Evolutionary conservation across 345 rosid genomes (phyloP), one percentile per base, ranked within the genome.

Genomic region (Draba incana): DNA sequence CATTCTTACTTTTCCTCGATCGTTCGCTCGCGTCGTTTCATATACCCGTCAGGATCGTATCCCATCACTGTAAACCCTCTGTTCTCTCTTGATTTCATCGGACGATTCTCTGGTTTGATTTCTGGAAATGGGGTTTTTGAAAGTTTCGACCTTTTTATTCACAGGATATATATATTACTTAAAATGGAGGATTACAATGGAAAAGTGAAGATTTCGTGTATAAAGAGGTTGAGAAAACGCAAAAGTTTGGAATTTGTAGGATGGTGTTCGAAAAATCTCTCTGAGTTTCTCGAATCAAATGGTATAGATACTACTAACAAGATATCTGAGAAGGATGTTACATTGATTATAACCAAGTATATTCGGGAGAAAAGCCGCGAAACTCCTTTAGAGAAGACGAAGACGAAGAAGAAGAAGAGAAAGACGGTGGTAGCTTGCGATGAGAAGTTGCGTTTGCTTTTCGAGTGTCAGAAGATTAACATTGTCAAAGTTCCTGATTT

Each of bases 241-340:
- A 84, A 79, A 83, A 76, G 72, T 63, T 10, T 77, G 50, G 83
- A 83, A 41, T 89, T 82, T 80, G 54, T 72, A 27, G 85, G 95
- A 16, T 88, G 97, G 97, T 97, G 89, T 10, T 92, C 92, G 2
- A 83, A 41, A n/a, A 83, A 76, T 4, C 90, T 92, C 2, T 71
- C 76, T 38, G 84, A 82, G 57, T 89, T 89, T 75, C 89, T 92
- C 27, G 51, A 78, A 8, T 78, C 84, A 5, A 70, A 85, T 45
- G 88, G 86, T 56, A 74, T n/a, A 61, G 86, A 84, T 54, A 84
- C 86, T 25, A 11, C 64, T 43, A 42, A 64, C 64, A 70, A 45
- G 44, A 82, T 89, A 33, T 68, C 92, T 3, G 88, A 70, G 16
- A 43, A 72, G 28, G 91, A 84, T 59, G 95, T 74, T 15, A 51